phyloP scores from a whole-genome alignment of 345 rosid species.

The Hypericum perforatum region DNA sequence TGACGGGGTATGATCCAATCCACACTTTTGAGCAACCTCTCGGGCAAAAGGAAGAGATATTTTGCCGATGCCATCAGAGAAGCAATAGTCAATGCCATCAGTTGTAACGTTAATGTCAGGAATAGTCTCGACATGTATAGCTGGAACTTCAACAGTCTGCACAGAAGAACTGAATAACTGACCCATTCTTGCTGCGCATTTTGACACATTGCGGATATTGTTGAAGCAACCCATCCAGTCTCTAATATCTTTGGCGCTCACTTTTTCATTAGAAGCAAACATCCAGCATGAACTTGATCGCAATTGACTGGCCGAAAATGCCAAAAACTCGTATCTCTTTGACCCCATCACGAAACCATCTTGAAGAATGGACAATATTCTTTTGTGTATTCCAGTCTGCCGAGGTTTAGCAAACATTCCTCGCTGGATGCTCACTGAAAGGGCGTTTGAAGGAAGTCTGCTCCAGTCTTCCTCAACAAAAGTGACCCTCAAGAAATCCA shows the following conservation, averaged over 20 bases:
- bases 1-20: constrained; percentile 61
- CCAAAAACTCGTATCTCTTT: constrained; percentile 73
- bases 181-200: constrained; percentile 98
- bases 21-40: constrained; percentile 72
- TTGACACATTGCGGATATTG: constrained; percentile 61
- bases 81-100: constrained; percentile 65
- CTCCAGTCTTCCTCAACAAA: constrained; percentile 98
- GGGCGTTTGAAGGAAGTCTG: constrained; percentile 53
- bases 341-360: constrained; percentile 67
- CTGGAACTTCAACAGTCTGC: constrained; percentile 59
- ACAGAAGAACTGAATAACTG: constrained; percentile 82
- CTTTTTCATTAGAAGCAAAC: constrained; percentile 81
- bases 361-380: constrained; percentile 58
- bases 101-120: constrained; percentile 66
- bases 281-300: constrained; percentile 89
- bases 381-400: constrained; percentile 57
- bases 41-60: constrained; percentile 63
- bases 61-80: constrained; percentile 96
- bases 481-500: constrained; percentile 76
- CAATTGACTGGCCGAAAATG: constrained; percentile 91
- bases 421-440: constrained; percentile 53
- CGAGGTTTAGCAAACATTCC: constrained; percentile 61
- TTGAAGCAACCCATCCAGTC: constrained; percentile 98
- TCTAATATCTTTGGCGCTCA: constrained; percentile 70
- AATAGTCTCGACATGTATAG: constrained; percentile 62